Conservation (phyloP, 1,284 basidiomycete genomes). For the Tetrapyrgos nigripes region DNA sequence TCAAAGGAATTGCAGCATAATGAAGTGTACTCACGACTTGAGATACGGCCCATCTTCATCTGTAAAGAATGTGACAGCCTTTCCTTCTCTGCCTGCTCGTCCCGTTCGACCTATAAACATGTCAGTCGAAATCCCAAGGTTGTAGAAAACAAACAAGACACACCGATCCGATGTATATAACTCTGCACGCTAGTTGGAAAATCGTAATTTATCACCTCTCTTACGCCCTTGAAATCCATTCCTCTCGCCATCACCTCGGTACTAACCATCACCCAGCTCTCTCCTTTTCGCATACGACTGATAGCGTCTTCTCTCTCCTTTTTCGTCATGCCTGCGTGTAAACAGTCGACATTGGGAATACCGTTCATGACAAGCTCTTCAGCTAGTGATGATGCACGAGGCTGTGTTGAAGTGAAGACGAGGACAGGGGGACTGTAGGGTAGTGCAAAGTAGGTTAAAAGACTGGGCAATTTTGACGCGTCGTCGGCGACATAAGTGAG, state of each 20-base stretch:
- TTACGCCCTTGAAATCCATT: slow-evolving; percentile 96
- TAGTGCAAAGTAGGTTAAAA: slow-evolving; percentile 79
- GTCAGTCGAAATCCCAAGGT: slow-evolving; percentile 14
- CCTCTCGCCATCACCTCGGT: slow-evolving; percentile 97
- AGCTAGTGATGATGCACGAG: slow-evolving; percentile 89
- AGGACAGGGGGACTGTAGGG: slow-evolving; percentile 94
- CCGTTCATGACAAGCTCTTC: slow-evolving; percentile 87
- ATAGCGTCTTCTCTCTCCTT: slow-evolving; percentile 90
- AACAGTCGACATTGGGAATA: slow-evolving; percentile 88
- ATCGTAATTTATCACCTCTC: slow-evolving; percentile 96
- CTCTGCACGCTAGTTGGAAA: slow-evolving; percentile 94
- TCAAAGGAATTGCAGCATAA: slow-evolving; percentile 13
- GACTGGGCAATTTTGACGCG: slow-evolving; percentile 88
- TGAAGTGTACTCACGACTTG: slow-evolving; percentile 70
- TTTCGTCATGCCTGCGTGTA: slow-evolving; percentile 90
- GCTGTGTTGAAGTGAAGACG: slow-evolving; percentile 93
- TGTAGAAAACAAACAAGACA: slow-evolving; percentile 22
- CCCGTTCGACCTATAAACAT: slow-evolving; percentile 81
- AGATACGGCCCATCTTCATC: slow-evolving; percentile 92
- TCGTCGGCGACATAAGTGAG: slow-evolving; percentile 94
- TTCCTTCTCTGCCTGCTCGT: slow-evolving; percentile 89
- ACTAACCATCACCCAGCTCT: slow-evolving; percentile 91
- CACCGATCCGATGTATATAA: slow-evolving; percentile 95
- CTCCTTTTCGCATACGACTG: slow-evolving; percentile 83
- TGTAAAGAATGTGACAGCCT: slow-evolving; percentile 96